Percentiles rank a stretch among this genome's conserved stretches.
phyloP scores from a whole-genome alignment of 345 rosid species.

The Eucalyptus curtisii region DNA sequence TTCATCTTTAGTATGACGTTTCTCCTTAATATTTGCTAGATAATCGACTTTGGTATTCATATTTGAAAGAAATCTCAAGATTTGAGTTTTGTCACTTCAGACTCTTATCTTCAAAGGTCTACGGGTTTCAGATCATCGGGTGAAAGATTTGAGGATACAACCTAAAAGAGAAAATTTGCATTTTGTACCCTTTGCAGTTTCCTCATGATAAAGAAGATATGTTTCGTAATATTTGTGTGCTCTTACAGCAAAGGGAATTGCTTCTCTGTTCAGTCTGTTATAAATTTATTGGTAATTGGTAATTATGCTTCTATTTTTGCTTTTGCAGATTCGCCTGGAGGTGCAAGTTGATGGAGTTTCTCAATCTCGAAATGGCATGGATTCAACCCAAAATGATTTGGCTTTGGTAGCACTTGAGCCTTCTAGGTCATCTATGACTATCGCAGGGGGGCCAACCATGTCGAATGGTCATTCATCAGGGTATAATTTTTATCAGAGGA shows the following conservation, averaged over 20 bases:
- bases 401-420: conserved; percentile 70
- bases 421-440: conserved; percentile 38
- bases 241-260: neutral
- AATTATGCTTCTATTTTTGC: neutral
- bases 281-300: neutral
- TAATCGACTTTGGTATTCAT: neutral
- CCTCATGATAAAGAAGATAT: neutral
- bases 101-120: neutral
- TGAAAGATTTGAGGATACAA: neutral
- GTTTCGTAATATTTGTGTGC: neutral
- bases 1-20: neutral
- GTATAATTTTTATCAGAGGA: conserved; percentile 23
- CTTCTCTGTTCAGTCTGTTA: neutral
- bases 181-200: neutral
- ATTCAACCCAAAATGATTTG: conserved; percentile 59
- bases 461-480: conserved; percentile 60
- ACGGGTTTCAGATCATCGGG: neutral
- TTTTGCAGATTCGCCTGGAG: conserved; percentile 73
- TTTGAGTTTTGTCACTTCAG: neutral
- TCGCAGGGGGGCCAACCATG: conserved; percentile 73
- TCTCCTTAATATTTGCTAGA: neutral
- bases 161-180: neutral
- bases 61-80: neutral
- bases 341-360: conserved; percentile 23
- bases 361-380: conserved; percentile 34